These are phyloP conservation scores for Wallacemonas collosoma DNA, from an alignment of 208 protist species.

Conservation along the genomic window DNA sequence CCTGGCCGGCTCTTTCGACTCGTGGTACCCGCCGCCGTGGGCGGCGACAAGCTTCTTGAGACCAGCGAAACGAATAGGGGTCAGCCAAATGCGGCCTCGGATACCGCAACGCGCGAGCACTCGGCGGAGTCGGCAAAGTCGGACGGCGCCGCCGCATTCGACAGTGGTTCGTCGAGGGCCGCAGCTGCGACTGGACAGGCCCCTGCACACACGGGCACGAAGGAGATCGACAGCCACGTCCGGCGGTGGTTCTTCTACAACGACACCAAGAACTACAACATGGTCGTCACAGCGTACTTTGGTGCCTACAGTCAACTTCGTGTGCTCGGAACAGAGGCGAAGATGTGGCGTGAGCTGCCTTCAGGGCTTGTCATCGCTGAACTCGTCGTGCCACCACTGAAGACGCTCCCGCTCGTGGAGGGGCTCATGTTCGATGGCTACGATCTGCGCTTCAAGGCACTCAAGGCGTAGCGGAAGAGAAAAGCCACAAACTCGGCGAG, in stretches of 20 bases:
- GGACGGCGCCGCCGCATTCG: background rate
- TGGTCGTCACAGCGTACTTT: slow-evolving; percentile 53
- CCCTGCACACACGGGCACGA: no score
- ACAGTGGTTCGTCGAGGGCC: background rate
- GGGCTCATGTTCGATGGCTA: slow-evolving; percentile 39
- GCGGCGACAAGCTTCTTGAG: background rate
- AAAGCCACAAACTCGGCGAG: background rate
- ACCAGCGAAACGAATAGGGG: background rate
- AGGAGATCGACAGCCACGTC: background rate
- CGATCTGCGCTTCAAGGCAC: slow-evolving; percentile 44
- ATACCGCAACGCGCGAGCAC: background rate
- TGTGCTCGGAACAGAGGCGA: slow-evolving; percentile 25
- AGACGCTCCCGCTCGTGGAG: slow-evolving; percentile 42
- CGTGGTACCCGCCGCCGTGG: slow-evolving; percentile 7
- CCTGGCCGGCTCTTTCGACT: slow-evolving; percentile 37
- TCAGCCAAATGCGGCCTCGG: background rate
- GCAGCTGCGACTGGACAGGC: background rate
- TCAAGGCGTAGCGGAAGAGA: slow-evolving; percentile 7
- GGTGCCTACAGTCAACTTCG: slow-evolving; percentile 31
- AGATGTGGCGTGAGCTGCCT: slow-evolving; percentile 57
- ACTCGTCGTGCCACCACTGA: slow-evolving; percentile 32
- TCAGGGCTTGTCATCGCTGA: slow-evolving; percentile 42
- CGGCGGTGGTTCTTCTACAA: slow-evolving; percentile 58
- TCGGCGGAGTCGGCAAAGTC: background rate
- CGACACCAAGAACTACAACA: slow-evolving; percentile 46